phyloP scores from a whole-genome alignment of 768 basidiomycete species.

The Phylloporus rhodoxanthus region DNA sequence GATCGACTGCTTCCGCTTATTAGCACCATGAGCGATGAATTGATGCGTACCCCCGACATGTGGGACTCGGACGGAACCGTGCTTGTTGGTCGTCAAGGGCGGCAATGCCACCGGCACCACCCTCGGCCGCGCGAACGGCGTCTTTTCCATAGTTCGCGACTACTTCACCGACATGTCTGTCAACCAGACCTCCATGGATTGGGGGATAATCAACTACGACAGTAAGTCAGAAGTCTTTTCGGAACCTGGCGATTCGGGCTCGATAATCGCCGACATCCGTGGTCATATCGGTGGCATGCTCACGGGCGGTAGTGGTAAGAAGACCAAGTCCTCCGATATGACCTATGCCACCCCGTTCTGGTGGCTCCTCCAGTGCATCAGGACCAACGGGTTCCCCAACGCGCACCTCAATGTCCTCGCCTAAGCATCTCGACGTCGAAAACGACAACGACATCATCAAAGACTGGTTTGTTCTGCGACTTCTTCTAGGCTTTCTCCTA shows the following conservation, averaged over 20 bases:
- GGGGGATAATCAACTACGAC: neutral
- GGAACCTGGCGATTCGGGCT: conserved; percentile 35
- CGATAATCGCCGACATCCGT: conserved; percentile 29
- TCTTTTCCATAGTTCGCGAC: conserved; percentile 31
- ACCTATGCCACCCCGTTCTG: conserved; percentile 39
- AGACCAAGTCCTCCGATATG: conserved; percentile 23
- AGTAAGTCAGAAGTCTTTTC: conserved; percentile 22
- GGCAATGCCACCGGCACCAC: conserved; percentile 29
- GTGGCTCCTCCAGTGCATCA: conserved; percentile 31
- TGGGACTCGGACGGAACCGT: conserved; percentile 21
- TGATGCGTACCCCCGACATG: conserved; percentile 29
- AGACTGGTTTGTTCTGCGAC: too few species aligned
- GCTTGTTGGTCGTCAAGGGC: too few species aligned
- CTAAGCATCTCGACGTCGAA: neutral
- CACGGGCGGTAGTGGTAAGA: conserved; percentile 30
- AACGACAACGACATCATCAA: too few species aligned
- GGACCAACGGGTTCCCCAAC: conserved; percentile 20
- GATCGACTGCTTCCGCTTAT: neutral
- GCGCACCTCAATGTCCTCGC: conserved; percentile 7
- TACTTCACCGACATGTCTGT: conserved; percentile 19
- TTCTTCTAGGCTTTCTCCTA: too few species aligned
- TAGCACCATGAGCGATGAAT: conserved; percentile 17
- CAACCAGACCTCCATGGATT: neutral
- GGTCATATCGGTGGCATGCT: conserved; percentile 35
- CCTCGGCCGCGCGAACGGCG: conserved; percentile 31